These are phyloP conservation scores for Carex pumila DNA, from an alignment of 176 grass and related monocot genomes.

Conservation along the genomic window DNA sequence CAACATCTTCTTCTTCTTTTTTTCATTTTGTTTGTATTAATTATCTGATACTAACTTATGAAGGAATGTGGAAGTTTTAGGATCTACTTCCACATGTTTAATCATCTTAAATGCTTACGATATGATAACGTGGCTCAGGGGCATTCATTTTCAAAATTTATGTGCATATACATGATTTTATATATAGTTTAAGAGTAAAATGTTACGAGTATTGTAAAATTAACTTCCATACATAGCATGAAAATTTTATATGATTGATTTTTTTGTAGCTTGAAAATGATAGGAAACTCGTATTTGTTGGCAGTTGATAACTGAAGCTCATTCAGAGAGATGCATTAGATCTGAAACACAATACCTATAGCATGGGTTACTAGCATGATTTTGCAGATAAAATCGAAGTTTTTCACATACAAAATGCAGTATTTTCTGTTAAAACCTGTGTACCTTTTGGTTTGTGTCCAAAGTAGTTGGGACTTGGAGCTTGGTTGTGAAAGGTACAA, in stretches of 20 bases:
- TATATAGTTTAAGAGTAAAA: no score
- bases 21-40: constrained; percentile 13
- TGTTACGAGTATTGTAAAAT: no score
- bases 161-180: no score
- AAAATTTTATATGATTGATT: no score
- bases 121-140: no score
- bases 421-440: neutral
- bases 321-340: neutral
- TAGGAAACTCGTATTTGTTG: neutral
- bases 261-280: no score
- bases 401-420: neutral
- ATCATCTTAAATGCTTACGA: neutral
- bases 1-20: neutral
- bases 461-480: no score
- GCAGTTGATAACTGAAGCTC: neutral
- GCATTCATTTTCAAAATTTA: no score
- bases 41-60: neutral
- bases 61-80: neutral
- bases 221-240: no score
- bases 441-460: no score
- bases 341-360: neutral
- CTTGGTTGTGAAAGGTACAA: neutral
- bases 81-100: neutral
- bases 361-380: neutral
- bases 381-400: neutral